These are phyloP conservation scores for Crassisporium funariophilum DNA, from an alignment of 768 basidiomycete species.

Conservation along the genomic window DNA sequence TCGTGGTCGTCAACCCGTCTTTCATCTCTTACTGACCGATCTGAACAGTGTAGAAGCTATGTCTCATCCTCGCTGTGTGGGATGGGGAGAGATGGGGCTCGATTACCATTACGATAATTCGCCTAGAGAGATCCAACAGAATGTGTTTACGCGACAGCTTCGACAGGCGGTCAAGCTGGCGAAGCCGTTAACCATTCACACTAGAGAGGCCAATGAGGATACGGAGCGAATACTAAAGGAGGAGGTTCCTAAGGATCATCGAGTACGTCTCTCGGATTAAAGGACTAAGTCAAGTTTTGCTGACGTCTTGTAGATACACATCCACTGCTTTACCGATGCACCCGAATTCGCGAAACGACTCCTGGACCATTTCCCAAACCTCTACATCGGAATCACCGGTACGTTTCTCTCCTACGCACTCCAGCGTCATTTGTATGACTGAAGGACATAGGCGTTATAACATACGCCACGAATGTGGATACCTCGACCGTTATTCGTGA, in stretches of 20 bases:
- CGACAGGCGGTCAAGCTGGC: slow-evolving; percentile 63
- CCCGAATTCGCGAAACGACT: slow-evolving; percentile 73
- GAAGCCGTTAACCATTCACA: slow-evolving; percentile 86
- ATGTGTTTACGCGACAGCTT: slow-evolving; percentile 70
- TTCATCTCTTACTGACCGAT: neutral
- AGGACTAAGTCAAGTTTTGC: neutral
- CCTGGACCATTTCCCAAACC: slow-evolving; percentile 76
- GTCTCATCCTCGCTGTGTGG: slow-evolving; percentile 79
- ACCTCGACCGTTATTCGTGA: slow-evolving; percentile 68
- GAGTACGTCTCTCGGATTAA: slow-evolving; percentile 39
- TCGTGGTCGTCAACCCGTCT: slow-evolving; percentile 25
- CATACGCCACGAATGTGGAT: slow-evolving; percentile 74
- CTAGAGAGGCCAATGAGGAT: slow-evolving; percentile 83
- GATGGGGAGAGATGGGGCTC: slow-evolving; percentile 87
- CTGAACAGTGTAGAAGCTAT: slow-evolving; percentile 68
- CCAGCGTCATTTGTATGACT: neutral
- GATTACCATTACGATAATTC: slow-evolving; percentile 86
- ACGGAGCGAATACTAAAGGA: slow-evolving; percentile 76
- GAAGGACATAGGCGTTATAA: slow-evolving; percentile 65
- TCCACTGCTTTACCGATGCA: slow-evolving; percentile 88
- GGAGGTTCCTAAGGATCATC: slow-evolving; percentile 73
- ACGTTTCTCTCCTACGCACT: slow-evolving; percentile 5
- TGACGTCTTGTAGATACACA: slow-evolving; percentile 59
- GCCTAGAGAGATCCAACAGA: slow-evolving; percentile 66
- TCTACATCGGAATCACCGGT: slow-evolving; percentile 85